Base-by-base conservation (phyloP, 805 yeast species). In the Yarrowia sp. region DNA sequence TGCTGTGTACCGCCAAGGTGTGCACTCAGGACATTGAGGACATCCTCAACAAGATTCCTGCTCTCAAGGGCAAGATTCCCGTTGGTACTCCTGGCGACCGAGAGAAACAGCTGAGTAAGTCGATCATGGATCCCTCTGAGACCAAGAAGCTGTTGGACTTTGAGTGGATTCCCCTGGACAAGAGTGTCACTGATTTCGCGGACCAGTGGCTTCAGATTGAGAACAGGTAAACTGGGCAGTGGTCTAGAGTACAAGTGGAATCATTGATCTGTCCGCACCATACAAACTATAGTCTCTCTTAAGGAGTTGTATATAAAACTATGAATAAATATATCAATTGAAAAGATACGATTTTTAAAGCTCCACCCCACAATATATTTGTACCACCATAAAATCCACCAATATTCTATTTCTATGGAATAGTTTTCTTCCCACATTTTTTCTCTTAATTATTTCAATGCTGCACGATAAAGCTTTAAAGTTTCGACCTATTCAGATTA, bases 1-100 rank as follows among this genome's bases (percentile, higher is more conserved):
- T 71, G 26, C 38, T 62, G 40, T 67, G 68, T 12, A 54, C 61
- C 3, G 74, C 70, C 16, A 38, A 46, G 26, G 67, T 43, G 59
- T 48, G 65, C 26, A 54, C 44, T 35, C 67, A 64, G 40, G 52
- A 65, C 14, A 41, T 72, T 36, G 58, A 66, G 19, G 68, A 67
- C 19, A 66, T 69, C 33, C 19, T 68, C 30, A 64, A 65, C 38
- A 40, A 56, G 46, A 26, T 61, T 16, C 46, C 61, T 6, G 46
- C 17, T 9, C 28, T 54, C 14, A 16, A 54, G 17, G 61, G 61
- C 24, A 54, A 54, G 21, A 48, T 33, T 33, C 58, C 48, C 2
- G 16, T 9, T 6, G 46, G 46, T 4, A 17, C 41, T 14, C 24
- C 41, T 9, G 44, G 26, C 2, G 11, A 14, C 2, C n/a, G 44